These are phyloP conservation scores for Mycena citricolor DNA, from an alignment of 1,284 basidiomycete genomes.

Conservation along the genomic window DNA sequence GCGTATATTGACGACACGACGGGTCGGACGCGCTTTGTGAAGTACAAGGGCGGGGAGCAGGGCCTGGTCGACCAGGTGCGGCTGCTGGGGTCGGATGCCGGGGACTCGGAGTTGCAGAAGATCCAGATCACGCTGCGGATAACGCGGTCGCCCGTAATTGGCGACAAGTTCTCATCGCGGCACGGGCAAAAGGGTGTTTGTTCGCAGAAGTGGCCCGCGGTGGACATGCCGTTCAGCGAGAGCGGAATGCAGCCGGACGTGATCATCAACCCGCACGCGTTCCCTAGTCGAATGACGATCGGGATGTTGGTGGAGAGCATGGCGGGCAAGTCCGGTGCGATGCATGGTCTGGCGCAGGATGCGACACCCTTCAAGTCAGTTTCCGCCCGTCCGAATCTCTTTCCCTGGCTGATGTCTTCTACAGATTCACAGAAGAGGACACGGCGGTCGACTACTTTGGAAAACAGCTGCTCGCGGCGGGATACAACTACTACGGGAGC, in stretches of 20 bases:
- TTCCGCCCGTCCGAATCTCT: conserved; percentile 2
- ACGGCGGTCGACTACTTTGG: conserved; percentile 98
- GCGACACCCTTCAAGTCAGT: conserved; percentile 94
- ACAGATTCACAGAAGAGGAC: conserved; percentile 92
- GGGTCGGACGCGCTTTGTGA: conserved; percentile 82
- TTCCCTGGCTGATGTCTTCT: conserved; percentile 14
- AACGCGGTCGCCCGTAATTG: conserved; percentile 94
- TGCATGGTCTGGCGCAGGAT: conserved; percentile 98
- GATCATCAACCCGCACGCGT: conserved; percentile 99
- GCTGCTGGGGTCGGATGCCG: conserved; percentile 86
- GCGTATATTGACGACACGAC: conserved; percentile 90
- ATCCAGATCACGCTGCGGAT: conserved; percentile 94
- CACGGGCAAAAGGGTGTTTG: conserved; percentile 99
- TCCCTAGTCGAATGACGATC: conserved; percentile 99
- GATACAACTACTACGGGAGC: conserved; percentile 99
- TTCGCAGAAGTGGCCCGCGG: conserved; percentile 97
- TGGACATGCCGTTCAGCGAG: conserved; percentile 99
- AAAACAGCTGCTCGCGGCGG: conserved; percentile 88
- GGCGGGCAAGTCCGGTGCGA: conserved; percentile 97
- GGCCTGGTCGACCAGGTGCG: conserved; percentile 94
- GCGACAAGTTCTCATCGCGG: conserved; percentile 98
- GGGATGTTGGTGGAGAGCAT: conserved; percentile 99
- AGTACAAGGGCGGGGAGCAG: conserved; percentile 96
- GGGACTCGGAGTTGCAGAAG: conserved; percentile 89
- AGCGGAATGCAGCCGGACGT: conserved; percentile 99